These are phyloP conservation scores for Candida yuanshanica DNA, from an alignment of 805 yeast genomes.

Conservation along the genomic window DNA sequence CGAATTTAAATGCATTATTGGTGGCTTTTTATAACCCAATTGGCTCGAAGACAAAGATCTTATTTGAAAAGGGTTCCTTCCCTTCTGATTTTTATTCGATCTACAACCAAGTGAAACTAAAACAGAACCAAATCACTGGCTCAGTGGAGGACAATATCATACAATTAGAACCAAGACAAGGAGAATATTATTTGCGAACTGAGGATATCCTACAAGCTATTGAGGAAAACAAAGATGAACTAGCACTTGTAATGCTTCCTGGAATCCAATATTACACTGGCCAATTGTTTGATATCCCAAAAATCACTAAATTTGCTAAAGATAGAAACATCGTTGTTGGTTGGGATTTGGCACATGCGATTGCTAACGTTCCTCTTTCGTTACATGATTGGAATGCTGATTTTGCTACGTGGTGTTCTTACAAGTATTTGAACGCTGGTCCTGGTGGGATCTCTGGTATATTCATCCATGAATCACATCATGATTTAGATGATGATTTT, in stretches of 20 bases:
- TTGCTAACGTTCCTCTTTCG: slow-evolving; percentile 72
- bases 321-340: slow-evolving; percentile 55
- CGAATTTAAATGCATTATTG: slow-evolving; percentile 71
- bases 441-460: slow-evolving; percentile 93
- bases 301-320: slow-evolving; percentile 64
- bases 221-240: slow-evolving; percentile 47
- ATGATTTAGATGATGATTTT: slow-evolving; percentile 26
- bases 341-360: slow-evolving; percentile 96
- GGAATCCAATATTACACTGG: slow-evolving; percentile 94
- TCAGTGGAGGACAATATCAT: slow-evolving; percentile 49
- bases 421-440: slow-evolving; percentile 86
- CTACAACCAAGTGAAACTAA: slow-evolving; percentile 60
- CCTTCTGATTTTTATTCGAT: slow-evolving; percentile 92
- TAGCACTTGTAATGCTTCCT: slow-evolving; percentile 74
- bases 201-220: slow-evolving; percentile 56
- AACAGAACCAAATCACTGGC: slow-evolving; percentile 36
- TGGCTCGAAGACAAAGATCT: slow-evolving; percentile 54
- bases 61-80: slow-evolving; percentile 83
- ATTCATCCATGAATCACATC: slow-evolving; percentile 56
- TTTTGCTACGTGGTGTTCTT: slow-evolving; percentile 93
- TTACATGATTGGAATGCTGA: slow-evolving; percentile 89
- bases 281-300: slow-evolving; percentile 69
- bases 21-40: slow-evolving; percentile 69
- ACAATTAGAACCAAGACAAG: slow-evolving; percentile 55
- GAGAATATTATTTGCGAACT: slow-evolving; percentile 52